Base-by-base conservation (phyloP, 495 filamentous ascomycete genomes). In the Tricharina praecox region DNA sequence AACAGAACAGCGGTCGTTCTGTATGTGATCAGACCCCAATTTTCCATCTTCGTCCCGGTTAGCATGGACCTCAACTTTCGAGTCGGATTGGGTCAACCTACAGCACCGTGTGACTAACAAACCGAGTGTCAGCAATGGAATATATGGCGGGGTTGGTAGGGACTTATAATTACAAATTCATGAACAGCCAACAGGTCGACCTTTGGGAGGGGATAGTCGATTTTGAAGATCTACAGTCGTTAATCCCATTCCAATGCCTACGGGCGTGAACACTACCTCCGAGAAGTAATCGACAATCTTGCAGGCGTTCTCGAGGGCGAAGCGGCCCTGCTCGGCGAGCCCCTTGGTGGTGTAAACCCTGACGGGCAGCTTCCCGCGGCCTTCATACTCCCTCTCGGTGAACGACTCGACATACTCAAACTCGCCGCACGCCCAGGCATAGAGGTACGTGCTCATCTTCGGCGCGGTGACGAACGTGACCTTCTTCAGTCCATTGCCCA, bases 1-100 rank as follows among this genome's bases (percentile, higher is more conserved):
- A 87, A 95, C 4, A 97, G 68, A 36, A 97, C 78, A 4, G 85
- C 86, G 8, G 84, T 94, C 8, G 86, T 90, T 54, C 90, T 76
- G 63, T 97, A 97, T 3, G 90, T 97, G 19, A 97, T 79, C 41
- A 97, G 70, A 52, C 90, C 90, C 90, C 90, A 97, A 61, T 95
- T 87, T 61, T 78, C 74, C 74, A 77, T 78, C 40, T 43, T 43
- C 26, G 26, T 11, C 23, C 23, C 10, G 18, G 40, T 25, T 18
- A 21, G 15, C 2, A n/a, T n/a, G n/a, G n/a, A n/a, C n/a, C n/a
- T n/a, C n/a, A n/a, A n/a, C n/a, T n/a, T n/a, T n/a, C n/a, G n/a
- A n/a, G n/a, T n/a, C n/a, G n/a, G 10, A 40, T n/a, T 28, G 9
- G 15, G 37, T 9, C 7, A 37, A 25, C 40, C 26, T 43, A 43